Evolutionary conservation across 2,329 filamentous ascomycete species (phyloP).

Genomic region (Lecanicillium sp.): DNA sequence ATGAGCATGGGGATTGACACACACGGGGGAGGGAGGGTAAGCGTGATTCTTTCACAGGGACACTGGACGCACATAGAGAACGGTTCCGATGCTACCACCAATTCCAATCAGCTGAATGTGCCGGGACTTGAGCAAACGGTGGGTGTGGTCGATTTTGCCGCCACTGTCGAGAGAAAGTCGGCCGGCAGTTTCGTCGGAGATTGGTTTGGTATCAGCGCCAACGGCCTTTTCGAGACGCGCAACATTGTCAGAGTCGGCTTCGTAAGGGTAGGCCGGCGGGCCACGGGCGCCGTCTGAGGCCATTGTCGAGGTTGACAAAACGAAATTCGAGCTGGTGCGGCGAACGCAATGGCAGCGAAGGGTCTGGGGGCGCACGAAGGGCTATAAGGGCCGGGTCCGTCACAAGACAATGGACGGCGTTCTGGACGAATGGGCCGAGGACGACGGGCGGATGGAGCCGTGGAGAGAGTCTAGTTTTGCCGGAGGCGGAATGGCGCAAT

Average conservation of each 20-base stretch:
- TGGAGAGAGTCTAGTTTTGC: background rate
- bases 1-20: background rate
- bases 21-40: slow-evolving; percentile 17
- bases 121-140: slow-evolving; percentile 48
- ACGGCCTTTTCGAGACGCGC: background rate
- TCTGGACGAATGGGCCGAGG: background rate
- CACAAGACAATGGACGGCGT: slow-evolving; percentile 9
- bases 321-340: background rate
- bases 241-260: slow-evolving; percentile 21
- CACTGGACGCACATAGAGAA: slow-evolving; percentile 42
- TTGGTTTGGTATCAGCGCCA: background rate
- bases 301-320: background rate
- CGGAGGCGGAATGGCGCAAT: background rate
- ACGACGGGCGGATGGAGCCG: slow-evolving; percentile 2
- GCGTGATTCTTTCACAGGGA: background rate
- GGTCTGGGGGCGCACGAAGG: background rate
- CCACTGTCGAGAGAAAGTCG: slow-evolving; percentile 18
- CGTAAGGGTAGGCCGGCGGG: slow-evolving; percentile 21
- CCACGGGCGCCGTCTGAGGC: slow-evolving; percentile 5
- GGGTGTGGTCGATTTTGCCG: slow-evolving; percentile 34
- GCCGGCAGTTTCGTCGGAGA: slow-evolving; percentile 6
- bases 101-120: slow-evolving; percentile 58
- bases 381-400: background rate
- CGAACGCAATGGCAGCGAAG: background rate
- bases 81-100: slow-evolving; percentile 59